Percentiles rank a stretch among this genome's conserved stretches.
These are phyloP conservation scores for Baudoinia panamericana DNA, from an alignment of 495 filamentous ascomycete species.

Conservation along the genomic window DNA sequence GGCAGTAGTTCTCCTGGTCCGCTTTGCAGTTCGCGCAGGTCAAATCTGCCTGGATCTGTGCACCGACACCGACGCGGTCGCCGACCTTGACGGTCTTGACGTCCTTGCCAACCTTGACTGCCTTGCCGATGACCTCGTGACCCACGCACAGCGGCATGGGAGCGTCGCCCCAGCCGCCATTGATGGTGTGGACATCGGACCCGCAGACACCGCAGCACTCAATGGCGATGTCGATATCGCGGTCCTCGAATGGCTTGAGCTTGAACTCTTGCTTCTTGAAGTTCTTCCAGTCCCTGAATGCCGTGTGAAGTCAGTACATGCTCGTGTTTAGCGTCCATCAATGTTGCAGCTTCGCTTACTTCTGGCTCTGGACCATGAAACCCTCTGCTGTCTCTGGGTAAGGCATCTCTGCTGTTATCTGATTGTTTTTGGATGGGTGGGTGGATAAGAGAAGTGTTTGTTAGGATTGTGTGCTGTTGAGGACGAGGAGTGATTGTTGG, in stretches of 20 bases:
- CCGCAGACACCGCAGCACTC: slow-evolving; percentile 70
- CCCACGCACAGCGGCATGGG: slow-evolving; percentile 43
- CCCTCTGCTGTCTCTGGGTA: slow-evolving; percentile 69
- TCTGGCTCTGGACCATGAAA: slow-evolving; percentile 51
- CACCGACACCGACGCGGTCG: slow-evolving; percentile 67
- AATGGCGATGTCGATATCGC: slow-evolving; percentile 62
- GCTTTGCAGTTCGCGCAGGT: slow-evolving; percentile 53
- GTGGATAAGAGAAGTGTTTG: too few relatives aligned
- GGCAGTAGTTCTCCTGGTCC: slow-evolving; percentile 72
- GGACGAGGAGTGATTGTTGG: too few relatives aligned
- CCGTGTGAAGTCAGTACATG: too few relatives aligned
- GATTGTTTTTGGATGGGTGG: too few relatives aligned
- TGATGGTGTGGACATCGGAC: slow-evolving; percentile 66
- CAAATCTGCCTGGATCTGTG: slow-evolving; percentile 61
- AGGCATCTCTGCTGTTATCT: too few relatives aligned
- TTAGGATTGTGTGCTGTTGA: too few relatives aligned
- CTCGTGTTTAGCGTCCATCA: too few relatives aligned
- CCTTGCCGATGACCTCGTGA: slow-evolving; percentile 74
- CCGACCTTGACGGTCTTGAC: slow-evolving; percentile 58
- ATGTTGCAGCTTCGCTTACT: slow-evolving; percentile 25
- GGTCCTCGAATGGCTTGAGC: slow-evolving; percentile 61
- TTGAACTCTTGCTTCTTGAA: slow-evolving; percentile 63
- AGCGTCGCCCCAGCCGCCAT: slow-evolving; percentile 12
- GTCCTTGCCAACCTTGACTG: slow-evolving; percentile 55
- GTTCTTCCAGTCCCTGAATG: slow-evolving; percentile 38